Evolutionary conservation across 1,284 basidiomycete species (phyloP), one percentile per base, ranked within the genome.

Genomic region (Abortiporus biennis): DNA sequence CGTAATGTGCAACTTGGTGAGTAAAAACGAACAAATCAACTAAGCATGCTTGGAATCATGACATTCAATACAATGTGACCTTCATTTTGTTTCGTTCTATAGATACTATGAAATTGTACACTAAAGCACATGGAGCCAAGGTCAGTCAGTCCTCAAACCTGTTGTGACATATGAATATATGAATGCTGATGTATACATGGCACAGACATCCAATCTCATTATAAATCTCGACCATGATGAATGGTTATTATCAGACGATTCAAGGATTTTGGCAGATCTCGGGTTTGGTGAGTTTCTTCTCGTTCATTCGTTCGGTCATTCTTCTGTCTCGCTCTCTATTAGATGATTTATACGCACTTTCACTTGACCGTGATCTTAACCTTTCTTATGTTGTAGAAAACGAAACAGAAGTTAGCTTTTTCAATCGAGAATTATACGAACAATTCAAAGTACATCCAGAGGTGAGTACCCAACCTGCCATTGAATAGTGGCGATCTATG

Each of bases 51-150:
- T n/a, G n/a, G n/a, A n/a, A n/a, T n/a, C n/a, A n/a, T n/a, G n/a
- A n/a, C n/a, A n/a, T 3, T 24, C 4, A 34, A 16, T 16, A 11
- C 16, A 42, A 15, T 43, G 13, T 25, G 29, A 36, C 15, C 17
- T 13, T 32, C 16, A 41, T 21, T 37, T 19, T 20, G 12, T 9
- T 20, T 20, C 20, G 8, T 9, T 37, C 8, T 16, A 11, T 20
- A 88, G 93, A 97, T 64, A 96, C 93, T 8, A 53, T 99, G 47
- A 99, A 99, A 59, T 66, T 96, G 12, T 99, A 99, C 62, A 92
- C 91, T 0, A 82, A 84, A 54, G 95, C 95, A 1, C 95, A 98
- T 58, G 92, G 93, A 8, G 75, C 92, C 45, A 99, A 99, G 76
- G 91, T 85, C 39, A 29, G 52, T 37, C 13, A 29, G 9, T 29